phyloP scores from a whole-genome alignment of 2,329 filamentous ascomycete species.

The Diaporthe vexans region DNA sequence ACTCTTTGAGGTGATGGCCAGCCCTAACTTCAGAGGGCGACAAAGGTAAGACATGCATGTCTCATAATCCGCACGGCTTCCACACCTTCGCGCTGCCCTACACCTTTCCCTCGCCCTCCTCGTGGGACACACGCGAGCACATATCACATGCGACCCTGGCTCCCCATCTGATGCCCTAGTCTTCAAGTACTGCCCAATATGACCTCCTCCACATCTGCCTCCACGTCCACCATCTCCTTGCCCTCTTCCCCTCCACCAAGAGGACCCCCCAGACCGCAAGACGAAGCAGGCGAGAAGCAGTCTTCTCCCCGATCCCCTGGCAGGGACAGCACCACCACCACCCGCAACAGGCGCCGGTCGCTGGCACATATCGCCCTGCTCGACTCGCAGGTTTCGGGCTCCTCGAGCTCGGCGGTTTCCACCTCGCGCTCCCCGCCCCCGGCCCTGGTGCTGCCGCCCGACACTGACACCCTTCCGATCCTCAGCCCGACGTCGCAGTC shows the following conservation, averaged over 20 bases:
- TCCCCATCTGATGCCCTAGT: neutral
- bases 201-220: constrained; percentile 30
- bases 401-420: constrained; percentile 23
- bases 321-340: constrained; percentile 37
- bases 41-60: constrained; percentile 34
- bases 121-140: constrained; percentile 25
- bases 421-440: constrained; percentile 27
- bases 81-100: neutral
- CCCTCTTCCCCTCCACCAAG: constrained; percentile 29
- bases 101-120: constrained; percentile 21
- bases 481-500: constrained; percentile 50
- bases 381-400: constrained; percentile 34
- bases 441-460: constrained; percentile 27
- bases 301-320: constrained; percentile 26
- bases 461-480: constrained; percentile 44
- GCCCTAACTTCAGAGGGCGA: constrained; percentile 12
- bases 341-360: constrained; percentile 38
- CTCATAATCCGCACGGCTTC: constrained; percentile 12
- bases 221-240: constrained; percentile 26
- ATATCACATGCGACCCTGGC: constrained; percentile 1
- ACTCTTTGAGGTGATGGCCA: constrained; percentile 21
- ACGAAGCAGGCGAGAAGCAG: constrained; percentile 22
- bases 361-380: constrained; percentile 40
- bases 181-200: constrained; percentile 10
- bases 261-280: neutral